phyloP scores from a whole-genome alignment of 2,329 filamentous ascomycete genomes.

The Rutstroemia sp. region DNA sequence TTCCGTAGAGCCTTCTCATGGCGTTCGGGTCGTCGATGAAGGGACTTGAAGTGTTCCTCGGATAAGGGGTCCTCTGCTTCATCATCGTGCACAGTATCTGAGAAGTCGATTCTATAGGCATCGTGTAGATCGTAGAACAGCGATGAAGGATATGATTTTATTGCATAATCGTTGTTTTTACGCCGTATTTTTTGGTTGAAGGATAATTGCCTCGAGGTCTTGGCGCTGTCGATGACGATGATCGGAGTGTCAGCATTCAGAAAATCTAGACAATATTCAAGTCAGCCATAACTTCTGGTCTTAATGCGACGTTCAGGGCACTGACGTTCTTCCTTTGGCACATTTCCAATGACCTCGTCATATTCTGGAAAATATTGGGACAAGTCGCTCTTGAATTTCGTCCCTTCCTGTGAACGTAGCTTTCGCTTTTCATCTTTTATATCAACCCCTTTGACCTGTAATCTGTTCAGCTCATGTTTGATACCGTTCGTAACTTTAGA shows the following conservation, averaged over 20 bases:
- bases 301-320: constrained; percentile 14
- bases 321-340: constrained; percentile 66
- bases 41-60: constrained; percentile 45
- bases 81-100: constrained; percentile 35
- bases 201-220: constrained; percentile 21
- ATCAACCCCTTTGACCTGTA: constrained; percentile 39
- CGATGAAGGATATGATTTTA: constrained; percentile 48
- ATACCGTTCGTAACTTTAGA: constrained; percentile 55
- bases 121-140: constrained; percentile 51
- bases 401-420: constrained; percentile 78
- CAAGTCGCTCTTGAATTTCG: constrained; percentile 84
- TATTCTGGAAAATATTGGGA: constrained; percentile 89
- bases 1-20: constrained; percentile 57
- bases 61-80: constrained; percentile 47
- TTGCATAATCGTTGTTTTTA: constrained; percentile 28
- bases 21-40: constrained; percentile 52
- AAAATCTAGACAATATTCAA: constrained; percentile 47
- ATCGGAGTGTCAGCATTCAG: constrained; percentile 68
- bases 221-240: constrained; percentile 53
- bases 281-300: constrained; percentile 15
- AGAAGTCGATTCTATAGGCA: constrained; percentile 49
- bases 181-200: constrained; percentile 10
- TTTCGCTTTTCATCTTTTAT: constrained; percentile 60
- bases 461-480: constrained; percentile 50
- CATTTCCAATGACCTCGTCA: constrained; percentile 86